phyloP scores from a whole-genome alignment of 768 basidiomycete genomes.

The Suillus spraguei region DNA sequence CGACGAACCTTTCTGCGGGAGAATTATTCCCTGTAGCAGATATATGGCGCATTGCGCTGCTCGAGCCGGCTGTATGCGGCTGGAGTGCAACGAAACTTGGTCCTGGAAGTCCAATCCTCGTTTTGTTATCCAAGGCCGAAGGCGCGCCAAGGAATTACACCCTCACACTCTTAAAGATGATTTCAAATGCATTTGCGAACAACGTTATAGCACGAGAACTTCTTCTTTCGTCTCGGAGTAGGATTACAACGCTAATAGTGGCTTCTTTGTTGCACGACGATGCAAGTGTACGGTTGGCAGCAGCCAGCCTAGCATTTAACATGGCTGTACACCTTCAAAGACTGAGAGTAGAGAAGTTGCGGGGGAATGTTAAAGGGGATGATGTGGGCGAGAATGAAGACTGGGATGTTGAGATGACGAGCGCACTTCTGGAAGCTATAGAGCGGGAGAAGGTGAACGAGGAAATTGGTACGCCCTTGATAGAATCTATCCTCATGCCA shows the following conservation, averaged over 20 bases:
- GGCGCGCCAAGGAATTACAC: slow-evolving; percentile 52
- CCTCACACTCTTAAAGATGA: slow-evolving; percentile 66
- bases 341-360: slow-evolving; percentile 48
- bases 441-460: slow-evolving; percentile 70
- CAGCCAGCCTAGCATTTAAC: slow-evolving; percentile 84
- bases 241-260: slow-evolving; percentile 60
- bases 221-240: slow-evolving; percentile 37
- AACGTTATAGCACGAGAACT: slow-evolving; percentile 39
- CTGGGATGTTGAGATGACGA: slow-evolving; percentile 84
- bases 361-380: slow-evolving; percentile 33
- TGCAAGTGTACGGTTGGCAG: slow-evolving; percentile 68
- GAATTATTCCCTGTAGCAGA: slow-evolving; percentile 83
- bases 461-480: slow-evolving; percentile 70
- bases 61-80: slow-evolving; percentile 58
- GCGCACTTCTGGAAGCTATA: slow-evolving; percentile 82
- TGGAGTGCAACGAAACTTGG: slow-evolving; percentile 45
- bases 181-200: slow-evolving; percentile 67
- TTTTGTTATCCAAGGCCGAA: slow-evolving; percentile 49
- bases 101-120: slow-evolving; percentile 43
- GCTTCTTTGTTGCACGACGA: slow-evolving; percentile 71
- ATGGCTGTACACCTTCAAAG: slow-evolving; percentile 67
- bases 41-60: slow-evolving; percentile 76
- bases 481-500: slow-evolving; percentile 8
- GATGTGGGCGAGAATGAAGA: slow-evolving; percentile 65
- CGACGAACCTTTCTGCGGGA: slow-evolving; percentile 46